phyloP scores from a whole-genome alignment of 805 yeast genomes.

The Maudiozyma barnettii region DNA sequence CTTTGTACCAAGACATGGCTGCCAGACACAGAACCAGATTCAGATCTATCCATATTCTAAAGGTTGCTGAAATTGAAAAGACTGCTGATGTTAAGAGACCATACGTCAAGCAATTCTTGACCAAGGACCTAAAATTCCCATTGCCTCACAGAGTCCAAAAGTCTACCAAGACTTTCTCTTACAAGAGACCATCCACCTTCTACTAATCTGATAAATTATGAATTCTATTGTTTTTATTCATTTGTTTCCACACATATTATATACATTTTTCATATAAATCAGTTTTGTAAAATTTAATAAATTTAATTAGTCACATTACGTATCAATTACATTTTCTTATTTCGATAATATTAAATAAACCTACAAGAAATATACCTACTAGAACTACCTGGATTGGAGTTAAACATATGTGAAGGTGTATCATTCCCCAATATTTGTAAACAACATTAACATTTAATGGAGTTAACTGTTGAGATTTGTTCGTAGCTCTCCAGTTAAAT shows the following conservation, averaged over 20 bases:
- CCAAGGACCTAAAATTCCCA: constrained; percentile 98
- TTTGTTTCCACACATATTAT: neutral
- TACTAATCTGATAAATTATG: constrained; percentile 60
- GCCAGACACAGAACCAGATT: constrained; percentile 99
- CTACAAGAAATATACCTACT: too few relatives aligned
- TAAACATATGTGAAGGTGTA: too few relatives aligned
- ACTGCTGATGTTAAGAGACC: constrained; percentile 98
- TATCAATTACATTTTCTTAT: neutral
- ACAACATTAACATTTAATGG: too few relatives aligned
- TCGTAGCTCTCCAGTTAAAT: too few relatives aligned
- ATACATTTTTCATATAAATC: constrained; percentile 1
- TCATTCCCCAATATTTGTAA: too few relatives aligned
- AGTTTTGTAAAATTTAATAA: constrained; percentile 6
- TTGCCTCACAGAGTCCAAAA: constrained; percentile 98
- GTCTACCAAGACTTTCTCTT: constrained; percentile 77
- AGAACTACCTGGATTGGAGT: too few relatives aligned
- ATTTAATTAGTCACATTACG: constrained; percentile 1
- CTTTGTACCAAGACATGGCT: constrained; percentile 99
- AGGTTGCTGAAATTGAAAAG: constrained; percentile 98
- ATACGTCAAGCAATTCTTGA: constrained; percentile 93
- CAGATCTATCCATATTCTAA: constrained; percentile 97
- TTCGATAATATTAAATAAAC: neutral
- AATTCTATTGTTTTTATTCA: neutral
- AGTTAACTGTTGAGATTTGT: too few relatives aligned
- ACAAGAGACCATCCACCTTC: constrained; percentile 95